Conservation (phyloP, 1,284 basidiomycete species). For the Marasmius tenuissimus region DNA sequence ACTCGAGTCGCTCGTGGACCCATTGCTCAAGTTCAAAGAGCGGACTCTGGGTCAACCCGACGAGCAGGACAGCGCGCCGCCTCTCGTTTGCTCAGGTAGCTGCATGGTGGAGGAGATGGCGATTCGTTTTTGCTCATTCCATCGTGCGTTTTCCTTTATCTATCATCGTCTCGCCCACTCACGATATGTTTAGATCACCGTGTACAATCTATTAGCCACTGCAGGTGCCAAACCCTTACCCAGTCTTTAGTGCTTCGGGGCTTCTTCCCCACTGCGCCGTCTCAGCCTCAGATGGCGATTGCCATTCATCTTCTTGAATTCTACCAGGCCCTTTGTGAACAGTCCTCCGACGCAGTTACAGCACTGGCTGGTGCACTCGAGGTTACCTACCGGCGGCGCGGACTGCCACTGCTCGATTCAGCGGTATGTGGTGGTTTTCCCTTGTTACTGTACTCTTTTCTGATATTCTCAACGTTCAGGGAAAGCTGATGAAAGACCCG, state of each 20-base stretch:
- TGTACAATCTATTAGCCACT: neutral
- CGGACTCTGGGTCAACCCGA: too few species aligned
- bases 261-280: slow-evolving; percentile 21
- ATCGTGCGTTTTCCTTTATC: too few species aligned
- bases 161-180: too few species aligned
- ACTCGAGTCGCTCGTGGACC: too few species aligned
- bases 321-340: slow-evolving; percentile 19
- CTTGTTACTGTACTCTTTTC: neutral
- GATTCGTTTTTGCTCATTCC: too few species aligned
- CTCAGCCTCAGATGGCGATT: slow-evolving; percentile 17
- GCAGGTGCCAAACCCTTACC: slow-evolving; percentile 1
- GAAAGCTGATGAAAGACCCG: neutral
- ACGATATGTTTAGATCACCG: too few species aligned
- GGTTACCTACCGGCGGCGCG: slow-evolving; percentile 16
- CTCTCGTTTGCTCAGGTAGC: too few species aligned
- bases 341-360: slow-evolving; percentile 22
- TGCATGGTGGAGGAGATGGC: too few species aligned
- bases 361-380: slow-evolving; percentile 20
- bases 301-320: slow-evolving; percentile 19
- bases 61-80: too few species aligned
- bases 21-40: too few species aligned
- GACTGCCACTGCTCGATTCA: slow-evolving; percentile 13
- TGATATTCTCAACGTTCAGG: neutral
- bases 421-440: neutral
- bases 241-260: slow-evolving; percentile 14